Conservation (phyloP, 768 basidiomycete species). For the Boletus fagicola region DNA sequence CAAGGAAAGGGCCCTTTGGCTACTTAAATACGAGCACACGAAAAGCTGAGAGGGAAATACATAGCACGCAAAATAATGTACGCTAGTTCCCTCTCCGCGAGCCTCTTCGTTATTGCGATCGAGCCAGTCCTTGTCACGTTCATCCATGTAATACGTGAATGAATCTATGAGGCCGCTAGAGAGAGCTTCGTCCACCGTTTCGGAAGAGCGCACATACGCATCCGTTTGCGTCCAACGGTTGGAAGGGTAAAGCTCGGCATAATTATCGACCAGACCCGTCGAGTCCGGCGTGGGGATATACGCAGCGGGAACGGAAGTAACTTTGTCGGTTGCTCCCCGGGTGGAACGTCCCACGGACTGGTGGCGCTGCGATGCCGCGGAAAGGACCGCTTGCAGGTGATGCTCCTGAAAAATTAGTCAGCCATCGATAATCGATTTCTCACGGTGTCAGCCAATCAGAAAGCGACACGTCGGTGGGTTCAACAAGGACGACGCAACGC, state of each 20-base stretch:
- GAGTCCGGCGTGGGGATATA: conserved; percentile 95
- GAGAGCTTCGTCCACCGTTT: conserved; percentile 79
- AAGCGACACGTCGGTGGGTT: conserved; percentile 39
- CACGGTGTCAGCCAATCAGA: conserved; percentile 48
- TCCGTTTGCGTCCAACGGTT: conserved; percentile 73
- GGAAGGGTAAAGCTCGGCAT: conserved; percentile 70
- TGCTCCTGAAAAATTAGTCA: conserved; percentile 56
- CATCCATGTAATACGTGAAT: conserved; percentile 92
- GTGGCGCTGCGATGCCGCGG: conserved; percentile 52
- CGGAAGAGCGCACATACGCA: conserved; percentile 77
- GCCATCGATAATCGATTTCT: conserved; percentile 50
- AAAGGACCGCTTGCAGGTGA: conserved; percentile 56
- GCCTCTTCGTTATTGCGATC: conserved; percentile 87
- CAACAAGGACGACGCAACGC: conserved; percentile 43
- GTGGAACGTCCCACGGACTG: conserved; percentile 38
- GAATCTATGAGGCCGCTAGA: conserved; percentile 63
- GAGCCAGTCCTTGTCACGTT: conserved; percentile 93
- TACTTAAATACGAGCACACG: no score
- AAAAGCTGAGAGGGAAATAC: no score
- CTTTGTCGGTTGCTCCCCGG: conserved; percentile 34
- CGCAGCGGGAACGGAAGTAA: conserved; percentile 46
- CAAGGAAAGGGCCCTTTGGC: no score
- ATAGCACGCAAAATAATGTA: no score
- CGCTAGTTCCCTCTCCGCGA: conserved; percentile 80
- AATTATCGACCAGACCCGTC: conserved; percentile 74